phyloP scores from a whole-genome alignment of 2,329 filamentous ascomycete species.

The Zymoseptoria pseudotritici region DNA sequence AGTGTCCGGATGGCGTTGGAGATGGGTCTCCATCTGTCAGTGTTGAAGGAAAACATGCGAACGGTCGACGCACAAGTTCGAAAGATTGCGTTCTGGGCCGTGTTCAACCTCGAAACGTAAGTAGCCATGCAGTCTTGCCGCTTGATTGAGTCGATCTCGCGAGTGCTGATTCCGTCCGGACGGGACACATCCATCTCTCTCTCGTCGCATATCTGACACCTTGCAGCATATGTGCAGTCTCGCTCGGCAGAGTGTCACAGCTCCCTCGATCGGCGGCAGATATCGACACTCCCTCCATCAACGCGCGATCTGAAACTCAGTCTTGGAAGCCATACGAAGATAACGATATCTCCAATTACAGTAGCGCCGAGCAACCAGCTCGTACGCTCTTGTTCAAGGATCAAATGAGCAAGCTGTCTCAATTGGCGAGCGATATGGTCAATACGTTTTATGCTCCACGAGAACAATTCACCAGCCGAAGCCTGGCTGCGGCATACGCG shows the following conservation, averaged over 20 bases:
- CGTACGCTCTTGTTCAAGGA: conserved; percentile 40
- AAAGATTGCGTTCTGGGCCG: conserved; percentile 48
- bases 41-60: conserved; percentile 29
- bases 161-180: not conserved
- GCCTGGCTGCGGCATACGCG: conserved; percentile 57
- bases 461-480: conserved; percentile 55
- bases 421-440: conserved; percentile 64
- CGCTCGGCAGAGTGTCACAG: conserved; percentile 41
- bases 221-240: conserved; percentile 38
- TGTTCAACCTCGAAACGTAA: conserved; percentile 43
- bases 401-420: conserved; percentile 62
- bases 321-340: conserved; percentile 34
- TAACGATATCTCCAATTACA: conserved; percentile 38
- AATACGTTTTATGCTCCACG: conserved; percentile 67
- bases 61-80: conserved; percentile 42
- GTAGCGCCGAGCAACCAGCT: conserved; percentile 60
- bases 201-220: conserved; percentile 6
- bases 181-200: not conserved
- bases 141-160: not conserved
- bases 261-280: conserved; percentile 43
- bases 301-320: conserved; percentile 25
- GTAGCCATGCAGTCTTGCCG: conserved; percentile 12
- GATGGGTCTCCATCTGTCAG: conserved; percentile 56
- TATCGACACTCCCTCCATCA: conserved; percentile 38
- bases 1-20: conserved; percentile 66